phyloP scores from a whole-genome alignment of 768 basidiomycete species.

The Leccinum imitatum region DNA sequence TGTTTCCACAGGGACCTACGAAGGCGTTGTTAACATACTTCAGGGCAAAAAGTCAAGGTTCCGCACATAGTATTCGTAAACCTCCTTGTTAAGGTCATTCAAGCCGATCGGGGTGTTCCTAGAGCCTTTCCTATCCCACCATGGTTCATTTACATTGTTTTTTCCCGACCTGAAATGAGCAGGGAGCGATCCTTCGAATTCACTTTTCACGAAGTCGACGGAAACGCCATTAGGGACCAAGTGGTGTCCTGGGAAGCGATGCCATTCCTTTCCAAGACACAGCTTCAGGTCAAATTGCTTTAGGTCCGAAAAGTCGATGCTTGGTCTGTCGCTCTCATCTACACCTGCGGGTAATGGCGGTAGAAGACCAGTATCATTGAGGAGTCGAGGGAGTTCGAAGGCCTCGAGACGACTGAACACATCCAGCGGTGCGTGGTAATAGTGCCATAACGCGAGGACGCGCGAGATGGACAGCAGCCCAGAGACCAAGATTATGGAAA shows the following conservation, averaged over 20 bases:
- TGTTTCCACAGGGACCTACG: constrained; percentile 61
- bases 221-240: constrained; percentile 80
- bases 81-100: constrained; percentile 89
- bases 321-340: constrained; percentile 45
- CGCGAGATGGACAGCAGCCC: constrained; percentile 75
- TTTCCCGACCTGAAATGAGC: constrained; percentile 61
- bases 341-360: constrained; percentile 41
- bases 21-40: constrained; percentile 5
- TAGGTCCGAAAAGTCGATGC: constrained; percentile 68
- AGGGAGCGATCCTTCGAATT: constrained; percentile 87
- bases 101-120: constrained; percentile 58
- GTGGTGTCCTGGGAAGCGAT: constrained; percentile 90
- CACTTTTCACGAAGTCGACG: constrained; percentile 89
- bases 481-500: constrained; percentile 64
- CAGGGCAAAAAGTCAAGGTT: not conserved
- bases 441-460: constrained; percentile 77
- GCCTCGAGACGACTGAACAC: constrained; percentile 70
- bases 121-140: constrained; percentile 53
- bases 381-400: constrained; percentile 75
- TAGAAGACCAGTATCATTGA: constrained; percentile 69
- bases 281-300: constrained; percentile 68
- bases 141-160: constrained; percentile 23
- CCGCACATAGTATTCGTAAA: constrained; percentile 73
- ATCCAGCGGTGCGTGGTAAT: constrained; percentile 88
- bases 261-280: constrained; percentile 95